Evolutionary conservation across 2,329 filamentous ascomycete genomes (phyloP).

Genomic region (Cladosporium sp.): DNA sequence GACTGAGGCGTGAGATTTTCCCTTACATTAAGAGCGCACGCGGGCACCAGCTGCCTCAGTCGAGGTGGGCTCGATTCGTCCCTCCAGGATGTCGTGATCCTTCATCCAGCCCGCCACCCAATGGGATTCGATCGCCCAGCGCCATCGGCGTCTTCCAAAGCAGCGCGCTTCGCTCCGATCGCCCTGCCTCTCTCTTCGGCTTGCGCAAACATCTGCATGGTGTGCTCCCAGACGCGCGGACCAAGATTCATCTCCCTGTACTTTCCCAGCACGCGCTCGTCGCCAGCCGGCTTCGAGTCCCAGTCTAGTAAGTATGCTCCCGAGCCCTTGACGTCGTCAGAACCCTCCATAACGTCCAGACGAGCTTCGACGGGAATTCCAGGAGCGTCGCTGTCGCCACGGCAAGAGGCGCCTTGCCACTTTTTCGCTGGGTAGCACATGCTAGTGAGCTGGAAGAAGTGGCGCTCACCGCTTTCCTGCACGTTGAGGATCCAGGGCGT

Average conservation of each 20-base stretch:
- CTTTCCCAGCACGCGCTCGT: conserved; percentile 33
- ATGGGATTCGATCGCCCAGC: conserved; percentile 30
- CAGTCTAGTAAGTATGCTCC: conserved; percentile 42
- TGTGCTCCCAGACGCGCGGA: conserved; percentile 40
- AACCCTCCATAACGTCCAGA: conserved; percentile 31
- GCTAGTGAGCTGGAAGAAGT: conserved; percentile 45
- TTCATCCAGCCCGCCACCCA: conserved; percentile 33
- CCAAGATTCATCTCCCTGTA: conserved; percentile 36
- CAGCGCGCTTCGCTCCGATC: conserved; percentile 31
- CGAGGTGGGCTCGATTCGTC: background rate
- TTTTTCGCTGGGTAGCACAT: conserved; percentile 34
- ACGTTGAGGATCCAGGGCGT: conserved; percentile 41
- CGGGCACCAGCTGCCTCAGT: background rate
- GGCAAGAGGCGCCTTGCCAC: conserved; percentile 12
- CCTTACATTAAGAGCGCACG: background rate
- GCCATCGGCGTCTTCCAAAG: conserved; percentile 29
- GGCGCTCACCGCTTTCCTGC: conserved; percentile 48
- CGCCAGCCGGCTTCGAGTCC: conserved; percentile 39
- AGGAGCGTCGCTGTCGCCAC: conserved; percentile 23
- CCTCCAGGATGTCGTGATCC: background rate
- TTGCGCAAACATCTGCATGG: conserved; percentile 35
- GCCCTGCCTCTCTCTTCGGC: conserved; percentile 29
- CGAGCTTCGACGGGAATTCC: conserved; percentile 35
- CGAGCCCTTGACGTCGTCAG: conserved; percentile 35
- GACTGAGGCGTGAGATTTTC: too few species aligned